Base-by-base conservation (phyloP, 2,329 filamentous ascomycete species). In the Bretziella fagacearum region DNA sequence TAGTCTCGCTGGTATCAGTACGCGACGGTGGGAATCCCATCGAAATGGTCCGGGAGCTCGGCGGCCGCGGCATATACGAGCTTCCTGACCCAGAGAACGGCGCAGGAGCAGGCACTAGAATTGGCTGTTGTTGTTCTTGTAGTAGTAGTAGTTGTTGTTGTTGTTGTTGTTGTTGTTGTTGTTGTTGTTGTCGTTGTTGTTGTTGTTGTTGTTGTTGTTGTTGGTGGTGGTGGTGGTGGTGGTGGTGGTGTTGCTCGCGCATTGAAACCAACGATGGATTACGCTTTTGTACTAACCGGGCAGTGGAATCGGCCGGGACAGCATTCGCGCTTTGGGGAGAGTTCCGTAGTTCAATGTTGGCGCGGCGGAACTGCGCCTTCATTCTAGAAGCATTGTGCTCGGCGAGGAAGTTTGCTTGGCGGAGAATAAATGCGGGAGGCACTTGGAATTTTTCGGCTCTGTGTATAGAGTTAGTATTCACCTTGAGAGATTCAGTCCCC, bases 351-450 rank as follows among this genome's bases (percentile, higher is more conserved):
- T 70, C 68, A 5, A 70, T 71, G 2, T 73, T 76, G 36, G 79
- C 76, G 58, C 81, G 91, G 52, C 83, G 77, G 67, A 96, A 85
- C 63, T 95, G 86, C 17, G 83, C 86, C 54, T 84, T 77, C 41
- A 96, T 84, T 59, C 95, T 85, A 1, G 84, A 83, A 23, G 93
- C 74, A 64, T 96, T 85, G 44, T 84, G 73, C 59, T 96, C 87
- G 58, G 91, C 94, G 4, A 96, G 74, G 74, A 86, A 94, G 61
- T 85, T 86, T 53, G 86, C 86, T 63, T 98, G 86, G 59, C 94
- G 84, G 13, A 95, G 74, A 26, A 98, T 71, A 57, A 96, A 96
- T 33, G 85, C 73, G 49, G 93, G 76, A 22, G 84, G 81, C 17
- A 95, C 89, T 52, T 87, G 74, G 62, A 95, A 94, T 39, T 75